phyloP scores from a whole-genome alignment of 176 grass and related monocot genomes.

The maize (Zea mays) region DNA sequence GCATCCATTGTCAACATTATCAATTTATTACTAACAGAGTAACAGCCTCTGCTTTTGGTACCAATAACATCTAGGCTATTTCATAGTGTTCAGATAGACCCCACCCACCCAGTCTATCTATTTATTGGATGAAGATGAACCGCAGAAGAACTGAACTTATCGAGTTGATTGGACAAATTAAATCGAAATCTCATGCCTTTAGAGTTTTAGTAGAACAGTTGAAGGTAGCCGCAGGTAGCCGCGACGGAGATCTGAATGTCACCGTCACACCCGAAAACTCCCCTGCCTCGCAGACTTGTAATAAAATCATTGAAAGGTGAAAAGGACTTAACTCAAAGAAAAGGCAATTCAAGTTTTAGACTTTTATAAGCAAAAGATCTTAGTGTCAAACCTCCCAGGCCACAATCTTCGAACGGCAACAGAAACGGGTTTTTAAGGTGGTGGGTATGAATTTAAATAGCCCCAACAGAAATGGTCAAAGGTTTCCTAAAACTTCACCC shows the following conservation, averaged over 20 bases:
- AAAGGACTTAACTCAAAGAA: slow-evolving; percentile 15
- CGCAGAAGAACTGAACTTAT: not conserved
- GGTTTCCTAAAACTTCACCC: not conserved
- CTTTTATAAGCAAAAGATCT: not conserved
- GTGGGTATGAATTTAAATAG: too few relatives aligned
- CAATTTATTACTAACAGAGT: not conserved
- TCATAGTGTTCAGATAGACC: not conserved
- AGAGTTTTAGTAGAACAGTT: slow-evolving; percentile 13
- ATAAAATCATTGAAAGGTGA: slow-evolving; percentile 14
- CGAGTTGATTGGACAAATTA: not conserved
- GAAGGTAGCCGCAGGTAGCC: not conserved
- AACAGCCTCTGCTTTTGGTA: not conserved
- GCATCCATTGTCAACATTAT: not conserved
- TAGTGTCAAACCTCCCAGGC: not conserved
- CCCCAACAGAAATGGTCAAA: not conserved
- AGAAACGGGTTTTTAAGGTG: too few relatives aligned
- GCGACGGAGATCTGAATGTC: slow-evolving; percentile 18
- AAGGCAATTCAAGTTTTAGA: not conserved
- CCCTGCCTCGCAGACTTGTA: not conserved
- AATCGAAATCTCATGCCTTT: not conserved
- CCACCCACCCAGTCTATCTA: too few relatives aligned
- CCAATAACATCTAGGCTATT: not conserved
- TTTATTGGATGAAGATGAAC: not conserved
- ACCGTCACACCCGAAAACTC: slow-evolving; percentile 10
- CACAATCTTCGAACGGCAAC: not conserved